phyloP scores from a whole-genome alignment of 164 flowering plant species.

The Umbilicus rupestris region DNA sequence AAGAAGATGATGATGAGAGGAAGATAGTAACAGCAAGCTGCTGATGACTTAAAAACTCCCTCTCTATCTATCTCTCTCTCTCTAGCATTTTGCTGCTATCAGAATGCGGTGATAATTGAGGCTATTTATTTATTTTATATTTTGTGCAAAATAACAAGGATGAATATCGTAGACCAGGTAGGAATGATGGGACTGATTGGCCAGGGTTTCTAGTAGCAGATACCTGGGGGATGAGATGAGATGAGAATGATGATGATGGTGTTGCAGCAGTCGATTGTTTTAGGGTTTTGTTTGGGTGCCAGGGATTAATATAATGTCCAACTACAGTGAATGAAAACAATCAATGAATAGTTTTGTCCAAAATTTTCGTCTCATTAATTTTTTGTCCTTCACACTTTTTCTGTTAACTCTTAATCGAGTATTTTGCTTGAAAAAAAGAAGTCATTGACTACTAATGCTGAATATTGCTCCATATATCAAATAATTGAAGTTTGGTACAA shows the following conservation, averaged over 20 bases:
- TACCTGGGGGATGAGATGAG: background rate
- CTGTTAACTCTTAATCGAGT: background rate
- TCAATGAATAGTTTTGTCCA: conserved; percentile 1
- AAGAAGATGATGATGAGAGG: background rate
- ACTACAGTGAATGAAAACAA: conserved; percentile 1
- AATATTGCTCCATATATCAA: background rate
- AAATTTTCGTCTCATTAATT: background rate
- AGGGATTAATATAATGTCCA: background rate
- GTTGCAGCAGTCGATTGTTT: conserved; percentile 1
- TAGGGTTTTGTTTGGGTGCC: conserved; percentile 7
- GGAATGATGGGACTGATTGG: background rate
- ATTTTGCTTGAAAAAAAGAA: background rate
- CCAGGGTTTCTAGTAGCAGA: background rate
- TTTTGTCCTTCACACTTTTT: background rate
- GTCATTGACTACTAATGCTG: background rate
- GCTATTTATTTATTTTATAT: background rate
- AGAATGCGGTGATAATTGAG: background rate
- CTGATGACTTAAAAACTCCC: too few relatives aligned
- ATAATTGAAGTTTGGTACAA: background rate
- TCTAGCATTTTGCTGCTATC: too few relatives aligned
- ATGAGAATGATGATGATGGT: conserved; percentile 4
- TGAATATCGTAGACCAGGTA: background rate
- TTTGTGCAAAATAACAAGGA: background rate
- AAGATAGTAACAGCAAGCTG: background rate
- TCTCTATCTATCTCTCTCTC: too few relatives aligned